Base-by-base conservation (phyloP, 78 protist genomes). In the Emiliania huxleyi region DNA sequence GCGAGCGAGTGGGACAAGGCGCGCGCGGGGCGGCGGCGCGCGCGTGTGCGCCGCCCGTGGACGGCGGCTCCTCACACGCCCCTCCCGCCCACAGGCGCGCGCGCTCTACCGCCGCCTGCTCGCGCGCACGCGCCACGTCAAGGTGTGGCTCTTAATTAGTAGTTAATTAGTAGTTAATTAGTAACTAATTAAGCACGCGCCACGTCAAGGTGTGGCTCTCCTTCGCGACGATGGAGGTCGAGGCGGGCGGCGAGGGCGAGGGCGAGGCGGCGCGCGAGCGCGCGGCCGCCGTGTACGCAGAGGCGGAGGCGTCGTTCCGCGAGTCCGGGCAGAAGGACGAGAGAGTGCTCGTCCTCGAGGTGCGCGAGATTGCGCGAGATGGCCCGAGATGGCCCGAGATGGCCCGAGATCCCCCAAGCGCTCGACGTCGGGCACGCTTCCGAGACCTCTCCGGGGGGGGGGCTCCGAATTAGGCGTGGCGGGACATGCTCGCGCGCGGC, bases 51-150 rank as follows among this genome's bases (percentile, higher is more conserved):
- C n/a, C n/a, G n/a, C n/a, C n/a, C n/a, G n/a, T n/a, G n/a, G n/a
- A n/a, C n/a, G n/a, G n/a, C n/a, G n/a, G n/a, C n/a, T n/a, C n/a
- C n/a, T n/a, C n/a, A n/a, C n/a, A n/a, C n/a, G n/a, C n/a, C n/a
- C n/a, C n/a, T n/a, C n/a, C n/a, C n/a, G n/a, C n/a, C n/a, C n/a
- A n/a, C n/a, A n/a, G n/a, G n/a, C n/a, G n/a, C n/a, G 98, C 69
- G 77, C 44, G 84, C 95, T 98, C 71, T 98, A 97, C 90, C 87
- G 95, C 43, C 83, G 96, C 19, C 93, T 98, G 69, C 93, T 98
- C 35, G 90, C 91, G 89, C 56, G 95, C 43, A 96, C 98, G 46
- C 75, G 93, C 37, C 98, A 97, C 8, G 52, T 23, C 45, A 21
- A 35, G 25, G 87, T n/a, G 56, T 12, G n/a, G 62, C 62, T 52